Percentiles rank a stretch among this genome's conserved stretches.
phyloP scores from a whole-genome alignment of 2,329 filamentous ascomycete genomes.

The Trichoderma arundinaceum region DNA sequence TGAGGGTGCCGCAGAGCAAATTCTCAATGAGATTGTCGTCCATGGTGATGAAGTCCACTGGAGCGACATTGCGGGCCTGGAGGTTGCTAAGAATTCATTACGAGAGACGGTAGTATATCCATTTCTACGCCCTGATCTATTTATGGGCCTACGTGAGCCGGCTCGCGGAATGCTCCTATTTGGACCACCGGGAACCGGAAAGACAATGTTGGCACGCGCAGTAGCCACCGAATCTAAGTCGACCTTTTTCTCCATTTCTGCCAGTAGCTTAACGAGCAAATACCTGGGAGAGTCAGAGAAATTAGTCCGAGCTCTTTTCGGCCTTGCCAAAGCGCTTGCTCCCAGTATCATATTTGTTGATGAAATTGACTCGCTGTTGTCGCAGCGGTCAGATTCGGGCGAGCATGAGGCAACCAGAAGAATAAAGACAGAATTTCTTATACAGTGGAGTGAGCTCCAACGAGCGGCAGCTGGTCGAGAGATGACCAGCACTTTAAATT shows the following conservation, averaged over 20 bases:
- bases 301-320: constrained; percentile 88
- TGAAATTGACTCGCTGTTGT: constrained; percentile 93
- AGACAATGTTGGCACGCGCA: constrained; percentile 92
- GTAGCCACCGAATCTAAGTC: constrained; percentile 94
- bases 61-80: constrained; percentile 89
- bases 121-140: constrained; percentile 91
- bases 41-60: constrained; percentile 94
- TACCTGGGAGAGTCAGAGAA: constrained; percentile 97
- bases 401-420: constrained; percentile 92
- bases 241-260: constrained; percentile 96
- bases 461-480: constrained; percentile 88
- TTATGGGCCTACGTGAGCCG: constrained; percentile 93
- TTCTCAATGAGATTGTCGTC: constrained; percentile 94
- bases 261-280: constrained; percentile 92
- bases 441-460: constrained; percentile 95
- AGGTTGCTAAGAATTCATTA: constrained; percentile 86
- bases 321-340: constrained; percentile 83
- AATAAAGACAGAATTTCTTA: constrained; percentile 97
- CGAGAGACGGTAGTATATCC: constrained; percentile 98
- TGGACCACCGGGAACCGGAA: constrained; percentile 95
- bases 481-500: constrained; percentile 67
- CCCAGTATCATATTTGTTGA: constrained; percentile 98
- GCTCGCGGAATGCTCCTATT: constrained; percentile 95
- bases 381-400: constrained; percentile 77
- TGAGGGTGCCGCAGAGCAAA: constrained; percentile 81